These are phyloP conservation scores for Scheffersomyces coipomensis DNA, from an alignment of 805 yeast species.

Conservation along the genomic window DNA sequence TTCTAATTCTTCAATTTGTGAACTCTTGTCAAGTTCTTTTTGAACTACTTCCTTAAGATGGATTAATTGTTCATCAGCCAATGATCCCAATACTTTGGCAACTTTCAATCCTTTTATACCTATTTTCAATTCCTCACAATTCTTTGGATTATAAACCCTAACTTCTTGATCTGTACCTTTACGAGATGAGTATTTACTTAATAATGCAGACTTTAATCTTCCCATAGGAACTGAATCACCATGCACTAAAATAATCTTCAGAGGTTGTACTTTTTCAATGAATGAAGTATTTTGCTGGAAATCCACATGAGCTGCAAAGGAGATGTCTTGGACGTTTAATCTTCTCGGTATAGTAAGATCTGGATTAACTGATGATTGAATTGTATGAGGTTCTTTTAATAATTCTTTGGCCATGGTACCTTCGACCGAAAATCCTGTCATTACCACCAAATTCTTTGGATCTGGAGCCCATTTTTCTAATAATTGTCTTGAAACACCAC, in stretches of 20 bases:
- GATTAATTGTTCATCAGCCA: constrained; percentile 45
- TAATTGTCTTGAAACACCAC: constrained; percentile 88
- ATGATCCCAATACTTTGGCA: constrained; percentile 66
- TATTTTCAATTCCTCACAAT: constrained; percentile 75
- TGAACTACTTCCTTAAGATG: constrained; percentile 46
- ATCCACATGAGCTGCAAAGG: constrained; percentile 99
- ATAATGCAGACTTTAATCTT: constrained; percentile 84
- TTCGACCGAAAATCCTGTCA: constrained; percentile 97
- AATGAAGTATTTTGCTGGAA: constrained; percentile 90
- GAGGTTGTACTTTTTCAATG: constrained; percentile 84
- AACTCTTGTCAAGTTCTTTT: constrained; percentile 46
- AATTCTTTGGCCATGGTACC: constrained; percentile 96
- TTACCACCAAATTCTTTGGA: constrained; percentile 77
- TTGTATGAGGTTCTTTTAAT: constrained; percentile 85
- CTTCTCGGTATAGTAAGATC: constrained; percentile 86
- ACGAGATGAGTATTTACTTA: constrained; percentile 78
- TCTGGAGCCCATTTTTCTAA: constrained; percentile 98
- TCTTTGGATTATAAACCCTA: constrained; percentile 87
- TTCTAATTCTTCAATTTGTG: constrained; percentile 33
- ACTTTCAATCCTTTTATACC: constrained; percentile 80
- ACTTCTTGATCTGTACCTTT: constrained; percentile 89
- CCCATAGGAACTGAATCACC: constrained; percentile 99
- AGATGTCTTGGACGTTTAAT: constrained; percentile 83
- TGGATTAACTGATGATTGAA: constrained; percentile 78
- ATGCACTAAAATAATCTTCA: constrained; percentile 85